phyloP scores from a whole-genome alignment of 2,329 filamentous ascomycete genomes.

The Beauveria sp. region DNA sequence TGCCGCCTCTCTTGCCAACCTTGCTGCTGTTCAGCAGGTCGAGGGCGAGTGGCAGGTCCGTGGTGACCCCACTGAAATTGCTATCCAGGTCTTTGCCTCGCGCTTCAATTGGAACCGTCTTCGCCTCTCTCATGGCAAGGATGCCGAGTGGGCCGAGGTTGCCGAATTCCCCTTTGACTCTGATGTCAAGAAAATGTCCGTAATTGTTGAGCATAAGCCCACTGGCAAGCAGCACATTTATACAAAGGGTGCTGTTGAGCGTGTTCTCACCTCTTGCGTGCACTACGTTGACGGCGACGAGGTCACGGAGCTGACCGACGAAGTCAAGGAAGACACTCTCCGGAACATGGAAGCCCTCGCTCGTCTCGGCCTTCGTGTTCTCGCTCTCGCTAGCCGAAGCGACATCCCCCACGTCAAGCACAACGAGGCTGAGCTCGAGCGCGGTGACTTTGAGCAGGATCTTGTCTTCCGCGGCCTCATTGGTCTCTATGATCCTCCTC shows the following conservation, averaged over 20 bases:
- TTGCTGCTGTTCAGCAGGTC: slow-evolving; percentile 52
- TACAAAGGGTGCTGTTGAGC: slow-evolving; percentile 63
- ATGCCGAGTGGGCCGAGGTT: slow-evolving; percentile 47
- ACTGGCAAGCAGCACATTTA: slow-evolving; percentile 41
- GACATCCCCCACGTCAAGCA: slow-evolving; percentile 28
- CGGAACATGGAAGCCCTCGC: slow-evolving; percentile 62
- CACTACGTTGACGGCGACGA: slow-evolving; percentile 38
- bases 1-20: slow-evolving; percentile 57
- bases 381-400: slow-evolving; percentile 52
- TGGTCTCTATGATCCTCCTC: slow-evolving; percentile 66
- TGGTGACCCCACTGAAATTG: slow-evolving; percentile 61
- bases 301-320: slow-evolving; percentile 40
- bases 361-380: slow-evolving; percentile 59
- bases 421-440: slow-evolving; percentile 37
- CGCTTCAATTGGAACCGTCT: slow-evolving; percentile 58
- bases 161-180: slow-evolving; percentile 70
- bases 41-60: slow-evolving; percentile 52
- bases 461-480: slow-evolving; percentile 62
- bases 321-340: slow-evolving; percentile 48
- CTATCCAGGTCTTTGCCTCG: slow-evolving; percentile 65
- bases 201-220: slow-evolving; percentile 47
- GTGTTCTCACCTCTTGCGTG: slow-evolving; percentile 57
- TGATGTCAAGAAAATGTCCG: slow-evolving; percentile 69
- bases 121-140: slow-evolving; percentile 40
- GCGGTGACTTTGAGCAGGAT: slow-evolving; percentile 50